phyloP scores from a whole-genome alignment of 768 basidiomycete species.

The Kwoniella pini region DNA sequence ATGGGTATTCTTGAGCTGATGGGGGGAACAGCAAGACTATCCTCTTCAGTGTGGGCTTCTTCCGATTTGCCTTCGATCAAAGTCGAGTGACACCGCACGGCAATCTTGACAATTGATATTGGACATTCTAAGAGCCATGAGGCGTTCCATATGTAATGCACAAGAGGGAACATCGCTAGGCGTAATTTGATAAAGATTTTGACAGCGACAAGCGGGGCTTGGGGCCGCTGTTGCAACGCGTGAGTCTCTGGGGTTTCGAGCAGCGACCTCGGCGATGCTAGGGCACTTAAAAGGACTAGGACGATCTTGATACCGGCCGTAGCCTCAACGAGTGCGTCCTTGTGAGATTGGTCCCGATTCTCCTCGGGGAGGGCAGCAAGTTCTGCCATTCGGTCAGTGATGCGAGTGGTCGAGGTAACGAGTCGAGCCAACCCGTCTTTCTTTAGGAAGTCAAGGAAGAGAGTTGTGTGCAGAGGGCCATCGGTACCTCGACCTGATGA shows the following conservation, averaged over 20 bases:
- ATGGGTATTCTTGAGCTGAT: background rate
- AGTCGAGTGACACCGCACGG: conserved; percentile 76
- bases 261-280: conserved; percentile 76
- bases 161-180: conserved; percentile 66
- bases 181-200: conserved; percentile 84
- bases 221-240: conserved; percentile 62
- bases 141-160: conserved; percentile 75
- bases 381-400: background rate
- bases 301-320: conserved; percentile 53
- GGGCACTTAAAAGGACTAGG: conserved; percentile 70
- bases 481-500: conserved; percentile 70
- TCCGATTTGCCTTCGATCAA: conserved; percentile 81
- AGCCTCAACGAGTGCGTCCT: conserved; percentile 5
- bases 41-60: conserved; percentile 57
- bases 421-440: conserved; percentile 62
- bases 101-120: conserved; percentile 69
- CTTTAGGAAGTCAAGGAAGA: conserved; percentile 72
- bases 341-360: background rate
- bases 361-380: background rate
- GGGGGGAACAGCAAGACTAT: conserved; percentile 12
- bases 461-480: conserved; percentile 76
- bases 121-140: conserved; percentile 75
- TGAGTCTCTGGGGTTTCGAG: conserved; percentile 85
- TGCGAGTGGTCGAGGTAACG: conserved; percentile 7
- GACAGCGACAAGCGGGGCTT: conserved; percentile 67